Base-by-base conservation (phyloP, 345 rosid species). In the Eucalyptus victrix region DNA sequence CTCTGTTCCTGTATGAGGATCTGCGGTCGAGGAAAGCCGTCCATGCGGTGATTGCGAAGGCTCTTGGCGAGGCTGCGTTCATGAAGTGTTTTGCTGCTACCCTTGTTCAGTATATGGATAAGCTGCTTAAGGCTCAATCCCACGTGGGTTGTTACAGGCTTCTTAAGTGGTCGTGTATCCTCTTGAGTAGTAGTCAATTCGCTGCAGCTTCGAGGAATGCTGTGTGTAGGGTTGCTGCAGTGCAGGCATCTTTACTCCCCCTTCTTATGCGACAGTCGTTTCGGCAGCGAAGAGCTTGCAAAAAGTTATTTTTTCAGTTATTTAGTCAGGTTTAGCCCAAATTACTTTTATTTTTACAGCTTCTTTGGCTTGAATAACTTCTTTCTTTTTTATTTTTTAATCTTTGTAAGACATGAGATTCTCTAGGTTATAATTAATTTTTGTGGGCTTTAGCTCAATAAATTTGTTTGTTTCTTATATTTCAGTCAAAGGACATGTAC, bases 91-190 rank as follows among this genome's bases (percentile, higher is more conserved):
- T 96, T 93, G 99, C 98, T 2, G 96, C 96, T 19, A 92, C 93
- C 16, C 97, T 98, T 91, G 98, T 98, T 86, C 98, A 96, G 93
- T 90, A 91, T 85, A 96, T 96, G 98, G 99, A 98, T 80, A 98
- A 91, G 94, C 96, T 94, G 90, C 90, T 89, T 42, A 96, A 96
- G 91, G 90, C 89, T 86, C 94, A 94, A 45, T 93, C 97, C 28
- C 94, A 90, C 87, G 93, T 93, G 5, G 96, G 96, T 81, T 94
- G 98, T 93, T 92, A 92, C 88, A 94, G 96, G 92, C 95, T 98
- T 72, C 95, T 98, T 88, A 91, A 93, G 56, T 98, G 99, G 99
- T 96, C 99, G 8, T 95, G 97, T 87, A 93, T 98, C 89, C 96
- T 98, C 37, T 92, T 98, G 89, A 91, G 89, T 49, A 94, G 91